A percentile compares a stretch with the other conserved stretches of the same genome.
These are phyloP conservation scores for Colletotrichum abscissum DNA, from an alignment of 2,329 filamentous ascomycete genomes.

Conservation along the genomic window DNA sequence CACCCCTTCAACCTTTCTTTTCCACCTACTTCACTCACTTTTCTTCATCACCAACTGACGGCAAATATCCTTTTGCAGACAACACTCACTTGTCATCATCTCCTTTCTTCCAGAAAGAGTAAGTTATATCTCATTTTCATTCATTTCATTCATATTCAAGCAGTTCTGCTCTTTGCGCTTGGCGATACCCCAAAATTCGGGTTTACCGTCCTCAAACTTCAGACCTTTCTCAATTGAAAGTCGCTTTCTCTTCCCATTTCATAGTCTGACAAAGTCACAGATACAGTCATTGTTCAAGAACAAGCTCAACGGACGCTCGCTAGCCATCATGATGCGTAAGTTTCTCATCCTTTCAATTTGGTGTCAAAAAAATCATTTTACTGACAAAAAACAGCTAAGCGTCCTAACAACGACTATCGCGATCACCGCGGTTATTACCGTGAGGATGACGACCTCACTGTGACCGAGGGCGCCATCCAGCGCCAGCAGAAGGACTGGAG, in stretches of 20 bases:
- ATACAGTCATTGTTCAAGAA: not conserved
- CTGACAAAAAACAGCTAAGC: not conserved
- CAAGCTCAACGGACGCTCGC: not conserved
- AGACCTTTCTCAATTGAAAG: not conserved
- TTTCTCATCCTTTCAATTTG: not conserved
- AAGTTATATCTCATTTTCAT: not conserved
- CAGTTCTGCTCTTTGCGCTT: not conserved
- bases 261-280: not conserved
- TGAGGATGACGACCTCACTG: slow-evolving; percentile 19
- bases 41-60: not conserved
- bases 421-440: slow-evolving; percentile 15
- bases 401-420: not conserved
- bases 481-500: slow-evolving; percentile 21
- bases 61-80: not conserved
- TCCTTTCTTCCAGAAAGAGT: slow-evolving; percentile 9
- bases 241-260: not conserved
- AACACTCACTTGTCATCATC: not conserved
- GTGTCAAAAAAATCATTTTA: not conserved
- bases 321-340: not conserved
- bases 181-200: not conserved
- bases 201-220: not conserved
- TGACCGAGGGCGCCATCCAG: slow-evolving; percentile 16
- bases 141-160: not conserved
- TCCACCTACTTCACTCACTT: not conserved
- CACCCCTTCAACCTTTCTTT: not conserved